Base-by-base conservation (phyloP, 306 rosid species). In the Luffa acutangula region DNA sequence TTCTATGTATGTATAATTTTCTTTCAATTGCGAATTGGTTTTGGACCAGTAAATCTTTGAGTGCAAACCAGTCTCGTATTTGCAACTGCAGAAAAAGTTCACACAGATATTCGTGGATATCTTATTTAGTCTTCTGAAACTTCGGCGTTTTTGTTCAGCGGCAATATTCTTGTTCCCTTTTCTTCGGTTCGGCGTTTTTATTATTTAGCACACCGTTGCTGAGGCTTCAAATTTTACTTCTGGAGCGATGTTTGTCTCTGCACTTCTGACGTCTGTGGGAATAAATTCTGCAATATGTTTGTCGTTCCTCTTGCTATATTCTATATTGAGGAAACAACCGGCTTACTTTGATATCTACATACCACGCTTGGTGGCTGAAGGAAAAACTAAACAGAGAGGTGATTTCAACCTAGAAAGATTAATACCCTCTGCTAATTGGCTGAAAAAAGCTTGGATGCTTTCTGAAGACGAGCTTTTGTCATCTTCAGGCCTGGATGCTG, bases 341-440 rank as follows among this genome's bases (percentile, higher is more conserved):
- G 78, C 83, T 84, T 86, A 93, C 52, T 87, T 89, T 84, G 90
- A 89, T 57, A 92, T 95, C 51, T 95, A 91, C 73, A 53, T 79
- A 20, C 99, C 99, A 1, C 87, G 93, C 37, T 43, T 90, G 83
- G 79, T 95, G 70, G 92, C 85, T 7, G 88, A 90, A 60, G 99
- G 99, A 62, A 89, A 83, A 21, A 88, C 89, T 15, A 84, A 81
- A 54, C 79, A 81, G 76, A 81, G 80, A 57, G 86, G 84, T 77
- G 43, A 13, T 82, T 93, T 93, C 91, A 87, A 87, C 77, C 78
- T 95, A 4, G 99, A 91, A 82, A 85, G 97, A 83, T 81, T 93
- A 31, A 82, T 93, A 65, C 99, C 97, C 79, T 95, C 97, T 21
- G 67, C 97, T 37, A 86, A 87, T 75, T 95, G 97, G 97, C 80